phyloP scores from a whole-genome alignment of 2,329 filamentous ascomycete genomes.

The Onygena corvina region DNA sequence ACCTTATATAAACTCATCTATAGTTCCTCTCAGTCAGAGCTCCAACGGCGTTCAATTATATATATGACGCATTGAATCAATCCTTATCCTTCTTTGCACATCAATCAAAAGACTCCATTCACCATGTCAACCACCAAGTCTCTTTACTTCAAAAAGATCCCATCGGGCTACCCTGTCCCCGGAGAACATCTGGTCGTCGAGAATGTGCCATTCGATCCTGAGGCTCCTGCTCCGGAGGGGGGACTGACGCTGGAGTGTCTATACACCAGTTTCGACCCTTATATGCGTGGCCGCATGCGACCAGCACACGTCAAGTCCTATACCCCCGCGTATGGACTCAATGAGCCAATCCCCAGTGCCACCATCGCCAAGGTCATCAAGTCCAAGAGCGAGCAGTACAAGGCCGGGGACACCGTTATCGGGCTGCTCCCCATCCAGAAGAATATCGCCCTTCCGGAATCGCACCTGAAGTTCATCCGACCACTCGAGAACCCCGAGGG shows the following conservation, averaged over 20 bases:
- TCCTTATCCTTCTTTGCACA: not conserved
- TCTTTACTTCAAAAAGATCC: conserved; percentile 60
- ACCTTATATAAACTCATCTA: not conserved
- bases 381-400: conserved; percentile 51
- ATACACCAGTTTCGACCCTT: conserved; percentile 71
- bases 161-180: conserved; percentile 52
- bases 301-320: conserved; percentile 54
- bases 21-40: not conserved
- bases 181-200: conserved; percentile 62
- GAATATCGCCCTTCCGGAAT: conserved; percentile 48
- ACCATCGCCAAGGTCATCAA: conserved; percentile 58
- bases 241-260: conserved; percentile 58
- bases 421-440: conserved; percentile 52
- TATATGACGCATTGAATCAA: too few species aligned
- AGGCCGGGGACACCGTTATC: conserved; percentile 54
- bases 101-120: not conserved
- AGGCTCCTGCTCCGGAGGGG: conserved; percentile 44
- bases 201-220: conserved; percentile 52
- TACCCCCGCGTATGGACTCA: conserved; percentile 48
- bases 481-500: conserved; percentile 54
- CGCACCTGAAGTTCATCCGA: conserved; percentile 33
- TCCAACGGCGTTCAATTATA: too few species aligned
- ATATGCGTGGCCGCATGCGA: conserved; percentile 72
- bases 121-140: conserved; percentile 51
- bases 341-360: conserved; percentile 52